Base-by-base conservation (phyloP, 2,329 filamentous ascomycete genomes). In the Aspergillus unguis region DNA sequence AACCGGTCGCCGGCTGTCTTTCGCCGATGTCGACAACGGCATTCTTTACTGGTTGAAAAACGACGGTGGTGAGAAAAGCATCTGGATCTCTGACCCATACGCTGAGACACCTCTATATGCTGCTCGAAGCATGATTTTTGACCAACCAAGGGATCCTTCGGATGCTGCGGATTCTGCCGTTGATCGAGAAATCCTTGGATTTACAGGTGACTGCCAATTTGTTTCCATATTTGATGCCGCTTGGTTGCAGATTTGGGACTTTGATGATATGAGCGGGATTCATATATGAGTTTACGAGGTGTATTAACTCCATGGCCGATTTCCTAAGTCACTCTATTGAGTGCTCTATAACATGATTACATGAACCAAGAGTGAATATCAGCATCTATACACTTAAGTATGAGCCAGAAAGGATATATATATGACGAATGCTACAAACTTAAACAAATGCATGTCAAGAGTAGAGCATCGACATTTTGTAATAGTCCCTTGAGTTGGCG, bases 221-320 rank as follows among this genome's bases (percentile, higher is more conserved):
- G 46, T 62, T 23, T 43, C 62, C 6, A 41, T 62, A 40, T 35
- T 56, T 4, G 50, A 58, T 50, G 46, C 50, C 6, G 48, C 29
- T 5, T 59, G 58, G 11, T 17, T 59, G 36, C 53, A 53, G 41
- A 51, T 63, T 4, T 68, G 62, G 64, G 60, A 49, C 37, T 66
- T 69, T 49, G 53, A 62, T 54, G 46, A 41, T 31, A 9, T 17
- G 17, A 17, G 17, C 17, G 17, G 17, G 17, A 17, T 17, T 17
- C 17, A 17, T 17, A 17, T 17, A 17, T 17, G 17, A 17, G 17
- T 17, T 17, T 17, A 17, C 17, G 17, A 17, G 17, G 17, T 17
- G 17, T 17, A 17, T 17, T 1, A 17, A 17, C 17, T 17, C 17
- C 17, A 17, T 17, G 17, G 17, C 17, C 17, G 17, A 17, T 17